phyloP scores from a whole-genome alignment of 306 rosid genomes.

The Trifolium repens region DNA sequence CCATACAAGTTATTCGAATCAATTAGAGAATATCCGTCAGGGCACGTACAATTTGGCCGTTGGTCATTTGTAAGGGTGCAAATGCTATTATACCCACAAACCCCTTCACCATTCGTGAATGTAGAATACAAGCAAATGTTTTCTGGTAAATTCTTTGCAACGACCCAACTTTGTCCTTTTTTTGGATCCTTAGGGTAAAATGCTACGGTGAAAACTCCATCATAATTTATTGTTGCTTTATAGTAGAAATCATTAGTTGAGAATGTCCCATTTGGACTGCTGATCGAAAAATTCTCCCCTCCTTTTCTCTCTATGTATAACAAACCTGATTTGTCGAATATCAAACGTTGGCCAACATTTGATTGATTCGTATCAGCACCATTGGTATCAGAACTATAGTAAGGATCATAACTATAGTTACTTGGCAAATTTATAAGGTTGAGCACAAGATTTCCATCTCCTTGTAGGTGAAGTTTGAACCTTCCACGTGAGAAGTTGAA shows the following conservation, averaged over 20 bases:
- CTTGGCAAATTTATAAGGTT: constrained; percentile 43
- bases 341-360: constrained; percentile 40
- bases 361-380: constrained; percentile 7
- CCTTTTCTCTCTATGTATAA: constrained; percentile 45
- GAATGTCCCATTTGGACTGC: not conserved
- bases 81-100: constrained; percentile 59
- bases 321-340: constrained; percentile 48
- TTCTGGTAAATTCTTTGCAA: constrained; percentile 29
- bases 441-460: constrained; percentile 51
- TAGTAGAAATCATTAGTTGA: constrained; percentile 31
- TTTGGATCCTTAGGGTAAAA: constrained; percentile 41
- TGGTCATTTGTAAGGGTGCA: constrained; percentile 40
- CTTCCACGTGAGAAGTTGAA: constrained; percentile 49
- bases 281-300: constrained; percentile 18
- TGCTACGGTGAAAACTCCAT: constrained; percentile 53
- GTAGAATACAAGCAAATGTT: constrained; percentile 29
- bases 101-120: constrained; percentile 29
- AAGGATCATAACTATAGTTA: constrained; percentile 31
- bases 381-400: constrained; percentile 1
- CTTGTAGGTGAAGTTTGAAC: constrained; percentile 43
- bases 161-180: constrained; percentile 34
- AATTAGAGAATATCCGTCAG: constrained; percentile 25
- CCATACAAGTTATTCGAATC: constrained; percentile 31
- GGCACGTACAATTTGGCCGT: constrained; percentile 41
- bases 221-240: constrained; percentile 57